Percentiles rank a stretch among this genome's conserved stretches.
These are phyloP conservation scores for Solanum tarijense DNA, from an alignment of 257 asterid genomes.

Conservation along the genomic window DNA sequence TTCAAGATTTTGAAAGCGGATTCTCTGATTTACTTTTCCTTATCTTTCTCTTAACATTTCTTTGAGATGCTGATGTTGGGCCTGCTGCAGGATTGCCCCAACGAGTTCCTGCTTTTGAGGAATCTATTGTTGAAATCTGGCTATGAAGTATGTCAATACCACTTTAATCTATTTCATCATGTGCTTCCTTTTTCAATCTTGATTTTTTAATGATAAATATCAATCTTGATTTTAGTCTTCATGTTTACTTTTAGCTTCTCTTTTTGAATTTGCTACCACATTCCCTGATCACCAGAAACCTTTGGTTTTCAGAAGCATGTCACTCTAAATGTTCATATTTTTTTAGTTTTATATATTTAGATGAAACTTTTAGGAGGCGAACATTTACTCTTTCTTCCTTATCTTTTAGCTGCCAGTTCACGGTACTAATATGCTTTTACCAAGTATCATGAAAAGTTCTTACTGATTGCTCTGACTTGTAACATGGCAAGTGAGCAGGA, in stretches of 20 bases:
- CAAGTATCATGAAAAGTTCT: neutral
- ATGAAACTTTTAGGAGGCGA: neutral
- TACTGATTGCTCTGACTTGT: neutral
- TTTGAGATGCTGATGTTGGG: conserved; percentile 5
- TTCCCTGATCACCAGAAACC: neutral
- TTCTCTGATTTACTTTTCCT: neutral
- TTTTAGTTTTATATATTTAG: neutral
- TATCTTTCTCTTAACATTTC: neutral
- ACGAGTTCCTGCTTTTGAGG: conserved; percentile 22
- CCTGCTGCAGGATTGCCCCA: conserved; percentile 25
- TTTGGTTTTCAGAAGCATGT: neutral
- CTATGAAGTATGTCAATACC: conserved; percentile 19
- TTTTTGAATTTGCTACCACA: neutral
- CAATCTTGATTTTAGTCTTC: neutral
- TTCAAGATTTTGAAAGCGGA: neutral
- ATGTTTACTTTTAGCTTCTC: neutral
- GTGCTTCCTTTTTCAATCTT: neutral
- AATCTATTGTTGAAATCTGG: conserved; percentile 19
- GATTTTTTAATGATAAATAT: neutral
- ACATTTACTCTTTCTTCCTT: neutral
- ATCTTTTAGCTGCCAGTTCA: neutral
- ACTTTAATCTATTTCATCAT: neutral
- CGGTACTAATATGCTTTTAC: neutral
- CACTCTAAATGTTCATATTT: neutral
- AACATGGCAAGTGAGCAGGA: neutral